Evolutionary conservation across 73 alveolate species (phyloP), one percentile per base, ranked within the genome.

Genomic region (Paramecium tetraurelia): DNA sequence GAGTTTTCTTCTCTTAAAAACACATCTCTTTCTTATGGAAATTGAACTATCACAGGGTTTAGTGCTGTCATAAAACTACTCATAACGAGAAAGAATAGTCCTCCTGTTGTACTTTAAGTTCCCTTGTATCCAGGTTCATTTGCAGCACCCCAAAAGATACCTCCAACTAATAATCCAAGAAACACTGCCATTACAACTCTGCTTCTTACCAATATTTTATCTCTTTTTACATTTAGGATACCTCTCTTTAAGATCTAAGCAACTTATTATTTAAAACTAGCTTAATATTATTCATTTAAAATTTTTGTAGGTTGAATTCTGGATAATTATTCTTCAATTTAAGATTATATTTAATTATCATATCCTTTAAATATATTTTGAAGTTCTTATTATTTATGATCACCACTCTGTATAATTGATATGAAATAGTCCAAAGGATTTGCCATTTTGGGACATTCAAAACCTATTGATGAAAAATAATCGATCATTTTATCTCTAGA

Each of bases 361-460:
- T 80, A 80, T 8, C 43, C 46, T 18, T 20, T 14, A 21, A 43
- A 44, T 44, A 44, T 2, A 31, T 9, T 41, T 80, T 21, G 27
- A 46, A 43, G 16, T 4, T 80, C 76, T 57, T 44, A n/a, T 27
- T 21, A 29, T 33, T 41, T 29, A 22, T 86, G n/a, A 18, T 44
- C 31, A 10, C 59, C 57, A 57, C 35, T 10, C 18, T 50, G 21
- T 75, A 92, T 63, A 18, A 92, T 27, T 24, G 63, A 76, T 83
- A 94, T 95, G 21, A 95, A 48, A 84, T 68, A 92, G 85, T 94
- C 97, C 9, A 96, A 96, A 29, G 98, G 98, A 63, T 95, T 94
- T 14, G 96, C 68, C 27, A 80, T 57, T 75, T 48, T 69, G 8
- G 96, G 97, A 92, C 96, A 85, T 58, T 75, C 69, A 38, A 59